Evolutionary conservation across 1,284 basidiomycete species (phyloP), one percentile per base, ranked within the genome.

Genomic region (Cutaneotrichosporon dermatis): DNA sequence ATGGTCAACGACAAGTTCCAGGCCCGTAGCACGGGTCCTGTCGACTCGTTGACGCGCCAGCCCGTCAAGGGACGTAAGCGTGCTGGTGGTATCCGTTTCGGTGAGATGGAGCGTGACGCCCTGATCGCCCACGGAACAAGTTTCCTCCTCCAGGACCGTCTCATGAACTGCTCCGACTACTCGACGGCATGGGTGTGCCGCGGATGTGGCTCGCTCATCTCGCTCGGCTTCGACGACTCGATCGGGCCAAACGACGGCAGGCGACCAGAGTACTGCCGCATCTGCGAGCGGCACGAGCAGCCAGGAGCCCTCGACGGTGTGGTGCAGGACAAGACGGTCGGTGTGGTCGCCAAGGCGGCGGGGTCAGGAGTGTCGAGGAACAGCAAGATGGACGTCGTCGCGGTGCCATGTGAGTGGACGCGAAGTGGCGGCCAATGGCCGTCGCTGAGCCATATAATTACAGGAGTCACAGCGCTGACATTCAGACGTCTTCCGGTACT

Each of bases 1-100:
- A 99, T 99, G 96, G 96, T 99, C 57, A 84, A 97, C 70, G 96
- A 99, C 83, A 99, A 99, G 80, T 99, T 95, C 84, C 96, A 99
- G 81, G 94, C 98, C 41, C 88, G 96, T 69, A 98, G 96, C 35
- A 98, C 93, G 34, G 96, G 96, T 4, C 94, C 94, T 9, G 92
- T 99, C 42, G 95, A 99, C 79, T 87, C 89, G 34, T 81, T 98
- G 49, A 99, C 96, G 5, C 85, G 93, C 66, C 96, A 99, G 77
- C 96, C 96, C 51, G 91, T 99, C 73, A 98, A 99, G 85, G 96
- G 96, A 59, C 88, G 96, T 65, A 99, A 99, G 85, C 89, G 94
- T 58, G 92, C 90, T 43, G 96, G 96, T 74, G 96, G 96, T 77
- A 99, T 99, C 71, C 94, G 96, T 65, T 99, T 99, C 78, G 96